Percentiles rank a stretch among this genome's conserved stretches.
phyloP scores from a whole-genome alignment of 257 asterid genomes.

The Petrea volubilis region DNA sequence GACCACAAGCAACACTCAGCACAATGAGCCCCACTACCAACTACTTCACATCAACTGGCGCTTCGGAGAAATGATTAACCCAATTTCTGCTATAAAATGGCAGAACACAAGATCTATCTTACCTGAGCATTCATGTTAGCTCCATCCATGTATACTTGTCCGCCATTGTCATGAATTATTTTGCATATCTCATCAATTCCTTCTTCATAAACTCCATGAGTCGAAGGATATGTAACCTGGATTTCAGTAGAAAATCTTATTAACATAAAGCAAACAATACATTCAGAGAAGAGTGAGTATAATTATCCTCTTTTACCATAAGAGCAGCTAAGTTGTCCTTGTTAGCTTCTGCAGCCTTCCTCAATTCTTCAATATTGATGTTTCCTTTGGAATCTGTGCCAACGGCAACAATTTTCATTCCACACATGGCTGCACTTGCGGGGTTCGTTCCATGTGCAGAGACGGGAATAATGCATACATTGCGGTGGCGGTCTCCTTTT shows the following conservation, averaged over 20 bases:
- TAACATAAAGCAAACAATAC: neutral
- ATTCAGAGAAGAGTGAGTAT: neutral
- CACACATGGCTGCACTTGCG: conserved; percentile 98
- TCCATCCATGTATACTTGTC: conserved; percentile 99
- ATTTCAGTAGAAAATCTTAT: conserved; percentile 2
- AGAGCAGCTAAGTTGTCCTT: conserved; percentile 84
- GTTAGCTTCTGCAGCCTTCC: conserved; percentile 81
- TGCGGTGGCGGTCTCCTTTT: conserved; percentile 90
- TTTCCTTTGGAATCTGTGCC: conserved; percentile 98
- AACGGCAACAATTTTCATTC: conserved; percentile 92
- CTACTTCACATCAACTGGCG: too few species aligned
- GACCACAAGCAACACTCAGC: too few species aligned
- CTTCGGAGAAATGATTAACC: too few species aligned
- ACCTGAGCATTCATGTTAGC: conserved; percentile 99
- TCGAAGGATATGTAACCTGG: conserved; percentile 97
- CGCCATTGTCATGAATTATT: conserved; percentile 94
- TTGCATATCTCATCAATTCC: conserved; percentile 92
- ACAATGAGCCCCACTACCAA: too few species aligned
- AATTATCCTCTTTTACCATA: conserved; percentile 55
- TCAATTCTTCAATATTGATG: conserved; percentile 83
- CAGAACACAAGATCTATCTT: conserved; percentile 5
- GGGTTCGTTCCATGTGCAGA: conserved; percentile 99
- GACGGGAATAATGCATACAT: conserved; percentile 94
- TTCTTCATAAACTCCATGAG: conserved; percentile 98
- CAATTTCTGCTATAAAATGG: neutral